phyloP scores from a whole-genome alignment of 163 green algal species.

The Chloroidium sp. region DNA sequence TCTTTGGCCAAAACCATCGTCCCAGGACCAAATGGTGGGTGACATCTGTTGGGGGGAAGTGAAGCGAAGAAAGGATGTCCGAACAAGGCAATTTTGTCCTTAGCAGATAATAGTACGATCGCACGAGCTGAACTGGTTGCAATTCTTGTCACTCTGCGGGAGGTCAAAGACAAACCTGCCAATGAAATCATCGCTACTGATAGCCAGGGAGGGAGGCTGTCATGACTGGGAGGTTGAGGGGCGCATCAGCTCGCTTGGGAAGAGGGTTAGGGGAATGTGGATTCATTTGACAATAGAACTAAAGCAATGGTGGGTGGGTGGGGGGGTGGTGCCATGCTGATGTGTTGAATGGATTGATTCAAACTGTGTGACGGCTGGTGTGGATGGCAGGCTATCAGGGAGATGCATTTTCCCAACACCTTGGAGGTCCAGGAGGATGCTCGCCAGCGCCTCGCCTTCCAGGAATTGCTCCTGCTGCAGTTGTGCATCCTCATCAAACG shows the following conservation, averaged over 20 bases:
- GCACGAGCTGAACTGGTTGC: no score
- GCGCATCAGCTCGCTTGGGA: neutral
- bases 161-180: no score
- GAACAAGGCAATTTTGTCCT: neutral
- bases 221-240: neutral
- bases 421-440: slow-evolving; percentile 13
- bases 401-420: slow-evolving; percentile 32
- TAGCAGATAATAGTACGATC: no score
- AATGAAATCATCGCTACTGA: no score
- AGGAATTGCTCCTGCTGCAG: slow-evolving; percentile 69
- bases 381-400: slow-evolving; percentile 13
- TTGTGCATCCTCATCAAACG: slow-evolving; percentile 47
- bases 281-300: neutral
- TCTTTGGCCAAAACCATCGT: no score
- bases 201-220: neutral
- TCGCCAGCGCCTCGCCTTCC: slow-evolving; percentile 42
- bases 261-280: neutral
- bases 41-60: neutral
- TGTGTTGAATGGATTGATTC: neutral
- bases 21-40: no score
- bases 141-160: no score
- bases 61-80: neutral
- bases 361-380: neutral
- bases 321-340: neutral
- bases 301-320: no score